phyloP scores from a whole-genome alignment of 305 asterid genomes.

The Euphrasia arctica region DNA sequence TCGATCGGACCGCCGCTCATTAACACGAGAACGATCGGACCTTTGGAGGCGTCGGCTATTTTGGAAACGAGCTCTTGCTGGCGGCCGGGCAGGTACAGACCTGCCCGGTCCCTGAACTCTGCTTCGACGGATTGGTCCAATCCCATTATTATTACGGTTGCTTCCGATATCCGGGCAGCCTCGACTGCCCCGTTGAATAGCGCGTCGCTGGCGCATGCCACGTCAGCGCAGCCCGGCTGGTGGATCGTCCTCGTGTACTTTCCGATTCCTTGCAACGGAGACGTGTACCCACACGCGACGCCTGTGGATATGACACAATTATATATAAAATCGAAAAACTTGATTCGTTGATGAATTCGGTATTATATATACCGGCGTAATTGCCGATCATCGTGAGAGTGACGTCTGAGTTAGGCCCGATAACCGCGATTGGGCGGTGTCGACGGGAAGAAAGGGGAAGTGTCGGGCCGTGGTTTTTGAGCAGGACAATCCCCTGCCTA shows the following conservation, averaged over 20 bases:
- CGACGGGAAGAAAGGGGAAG: slow-evolving; percentile 55
- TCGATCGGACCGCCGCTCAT: slow-evolving; percentile 90
- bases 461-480: slow-evolving; percentile 55
- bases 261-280: slow-evolving; percentile 67
- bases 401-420: slow-evolving; percentile 80
- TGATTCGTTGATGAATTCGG: neutral
- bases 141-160: slow-evolving; percentile 73
- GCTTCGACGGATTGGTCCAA: slow-evolving; percentile 80
- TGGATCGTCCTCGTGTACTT: slow-evolving; percentile 53
- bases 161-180: slow-evolving; percentile 64
- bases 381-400: slow-evolving; percentile 81
- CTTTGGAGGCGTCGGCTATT: slow-evolving; percentile 68
- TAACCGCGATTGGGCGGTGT: slow-evolving; percentile 63
- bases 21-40: slow-evolving; percentile 58
- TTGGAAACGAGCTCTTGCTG: slow-evolving; percentile 66
- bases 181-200: slow-evolving; percentile 51
- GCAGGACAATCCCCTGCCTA: slow-evolving; percentile 72
- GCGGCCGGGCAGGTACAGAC: slow-evolving; percentile 60
- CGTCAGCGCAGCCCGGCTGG: slow-evolving; percentile 64
- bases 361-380: slow-evolving; percentile 54
- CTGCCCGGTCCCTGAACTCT: slow-evolving; percentile 65
- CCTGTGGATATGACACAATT: slow-evolving; percentile 30
- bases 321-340: neutral
- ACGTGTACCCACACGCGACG: slow-evolving; percentile 76
- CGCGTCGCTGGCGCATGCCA: slow-evolving; percentile 44